Evolutionary conservation across 1,284 basidiomycete species (phyloP), one percentile per base, ranked within the genome.

Genomic region (Lentinula novae-zelandiae): DNA sequence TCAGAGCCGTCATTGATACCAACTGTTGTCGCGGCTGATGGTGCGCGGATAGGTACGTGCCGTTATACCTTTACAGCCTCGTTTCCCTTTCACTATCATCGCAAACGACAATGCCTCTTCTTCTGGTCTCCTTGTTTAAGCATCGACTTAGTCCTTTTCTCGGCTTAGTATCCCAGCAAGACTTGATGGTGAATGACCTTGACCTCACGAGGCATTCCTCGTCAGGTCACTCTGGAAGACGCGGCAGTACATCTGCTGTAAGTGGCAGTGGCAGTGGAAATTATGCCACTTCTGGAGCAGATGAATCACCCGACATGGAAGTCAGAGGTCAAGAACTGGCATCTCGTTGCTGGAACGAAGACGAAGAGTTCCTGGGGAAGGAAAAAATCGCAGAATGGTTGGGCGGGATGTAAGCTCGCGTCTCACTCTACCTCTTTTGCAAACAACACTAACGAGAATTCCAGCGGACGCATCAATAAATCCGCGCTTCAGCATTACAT

Each of bases 321-420:
- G 76, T 81, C 31, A 81, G 84, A 63, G 94, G 86, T 0, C 85
- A 84, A 67, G 87, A 88, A 55, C 73, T 93, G 50, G 95, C 96
- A 0, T 74, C 78, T 53, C 84, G 87, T 62, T 95, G 93, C 71
- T 93, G 92, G 84, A 82, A 86, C n/a, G 93, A 95, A 69, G 93
- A 98, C 69, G 87, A 90, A 66, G 81, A 82, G 2, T 95, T 95
- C 71, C 72, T 96, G 65, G 80, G 85, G 20, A 88, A 88, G 67
- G 95, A 96, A 67, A 96, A 96, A 78, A 93, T 98, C 68, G 95
- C 96, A 1, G 93, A 97, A 73, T 98, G 94, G 89, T 79, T 99
- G 46, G 96, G 96, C 65, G 90, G 93, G 69, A 78, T 85, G 89
- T 95, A 67, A 76, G 93, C 87, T 3, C 39, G 50, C 57, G 33